phyloP scores from a whole-genome alignment of 345 rosid genomes.

The Citrus trifoliata region DNA sequence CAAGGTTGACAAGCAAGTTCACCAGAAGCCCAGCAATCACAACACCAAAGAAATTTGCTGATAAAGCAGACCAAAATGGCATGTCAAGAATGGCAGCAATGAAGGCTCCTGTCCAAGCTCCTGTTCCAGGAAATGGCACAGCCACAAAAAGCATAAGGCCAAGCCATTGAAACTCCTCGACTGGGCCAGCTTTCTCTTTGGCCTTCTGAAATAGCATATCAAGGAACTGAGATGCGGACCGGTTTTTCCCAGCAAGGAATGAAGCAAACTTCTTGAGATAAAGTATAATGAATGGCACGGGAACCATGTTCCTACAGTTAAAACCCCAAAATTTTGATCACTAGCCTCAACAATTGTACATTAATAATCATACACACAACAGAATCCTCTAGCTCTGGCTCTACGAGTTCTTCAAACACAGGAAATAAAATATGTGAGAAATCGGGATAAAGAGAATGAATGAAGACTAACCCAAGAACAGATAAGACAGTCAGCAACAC shows the following conservation, averaged over 20 bases:
- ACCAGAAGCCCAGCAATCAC: conserved; percentile 79
- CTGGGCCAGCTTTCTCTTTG: conserved; percentile 83
- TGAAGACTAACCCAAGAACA: conserved; percentile 66
- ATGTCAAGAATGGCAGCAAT: conserved; percentile 83
- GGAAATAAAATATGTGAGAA: background rate
- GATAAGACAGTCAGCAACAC: conserved; percentile 47
- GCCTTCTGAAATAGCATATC: conserved; percentile 63
- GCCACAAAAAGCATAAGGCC: conserved; percentile 96
- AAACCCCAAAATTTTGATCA: conserved; percentile 2
- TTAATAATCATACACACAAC: background rate
- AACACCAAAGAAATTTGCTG: conserved; percentile 81
- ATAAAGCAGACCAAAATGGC: conserved; percentile 81
- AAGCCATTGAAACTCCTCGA: conserved; percentile 88
- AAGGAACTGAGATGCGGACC: conserved; percentile 51
- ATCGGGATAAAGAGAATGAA: background rate
- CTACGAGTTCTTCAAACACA: background rate
- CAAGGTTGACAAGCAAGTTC: conserved; percentile 82
- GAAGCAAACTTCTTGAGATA: conserved; percentile 65
- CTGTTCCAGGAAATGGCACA: conserved; percentile 95
- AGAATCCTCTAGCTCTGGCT: background rate
- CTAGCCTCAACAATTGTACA: background rate
- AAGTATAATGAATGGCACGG: conserved; percentile 85
- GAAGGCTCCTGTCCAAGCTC: conserved; percentile 95
- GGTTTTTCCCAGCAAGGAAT: conserved; percentile 62
- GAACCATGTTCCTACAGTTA: conserved; percentile 83